Evolutionary conservation across 2,329 filamentous ascomycete genomes (phyloP).

Genomic region (Diplodia scrobiculata): DNA sequence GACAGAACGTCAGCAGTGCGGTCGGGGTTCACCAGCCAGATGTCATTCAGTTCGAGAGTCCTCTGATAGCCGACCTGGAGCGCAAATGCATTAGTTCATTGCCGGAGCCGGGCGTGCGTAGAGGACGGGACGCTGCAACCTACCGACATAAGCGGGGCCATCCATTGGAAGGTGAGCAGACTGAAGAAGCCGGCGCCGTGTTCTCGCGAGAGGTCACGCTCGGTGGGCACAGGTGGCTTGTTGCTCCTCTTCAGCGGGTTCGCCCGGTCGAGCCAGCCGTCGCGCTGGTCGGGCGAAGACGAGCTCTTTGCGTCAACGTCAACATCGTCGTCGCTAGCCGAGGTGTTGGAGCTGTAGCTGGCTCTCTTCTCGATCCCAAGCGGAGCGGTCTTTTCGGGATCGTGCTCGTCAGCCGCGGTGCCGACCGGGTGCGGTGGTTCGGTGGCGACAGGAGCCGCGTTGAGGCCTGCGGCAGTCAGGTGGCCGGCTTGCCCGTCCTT

Average conservation of each 20-base stretch:
- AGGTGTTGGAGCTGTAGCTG: conserved; percentile 35
- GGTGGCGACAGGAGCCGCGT: conserved; percentile 46
- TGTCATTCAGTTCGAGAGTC: conserved; percentile 77
- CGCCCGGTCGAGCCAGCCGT: conserved; percentile 60
- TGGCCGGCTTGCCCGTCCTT: conserved; percentile 44
- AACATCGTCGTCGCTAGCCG: conserved; percentile 38
- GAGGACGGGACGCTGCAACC: conserved; percentile 28
- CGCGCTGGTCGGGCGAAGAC: background rate
- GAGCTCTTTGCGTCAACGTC: conserved; percentile 30
- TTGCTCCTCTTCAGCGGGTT: conserved; percentile 54
- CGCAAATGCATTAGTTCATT: background rate
- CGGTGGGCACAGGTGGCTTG: conserved; percentile 59
- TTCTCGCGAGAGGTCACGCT: conserved; percentile 64
- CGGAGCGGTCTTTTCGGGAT: conserved; percentile 28
- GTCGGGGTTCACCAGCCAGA: conserved; percentile 85
- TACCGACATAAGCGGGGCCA: conserved; percentile 74
- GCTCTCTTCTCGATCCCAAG: conserved; percentile 32
- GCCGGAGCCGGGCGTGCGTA: no score
- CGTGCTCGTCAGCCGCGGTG: background rate
- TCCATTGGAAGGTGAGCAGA: conserved; percentile 82
- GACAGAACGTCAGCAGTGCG: conserved; percentile 72
- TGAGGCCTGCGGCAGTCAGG: conserved; percentile 39
- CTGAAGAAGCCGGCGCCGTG: conserved; percentile 74
- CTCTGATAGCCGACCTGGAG: conserved; percentile 78
- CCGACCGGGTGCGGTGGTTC: conserved; percentile 42